Conservation (phyloP, 2,329 filamentous ascomycete genomes). For the Lachnellula cervina region DNA sequence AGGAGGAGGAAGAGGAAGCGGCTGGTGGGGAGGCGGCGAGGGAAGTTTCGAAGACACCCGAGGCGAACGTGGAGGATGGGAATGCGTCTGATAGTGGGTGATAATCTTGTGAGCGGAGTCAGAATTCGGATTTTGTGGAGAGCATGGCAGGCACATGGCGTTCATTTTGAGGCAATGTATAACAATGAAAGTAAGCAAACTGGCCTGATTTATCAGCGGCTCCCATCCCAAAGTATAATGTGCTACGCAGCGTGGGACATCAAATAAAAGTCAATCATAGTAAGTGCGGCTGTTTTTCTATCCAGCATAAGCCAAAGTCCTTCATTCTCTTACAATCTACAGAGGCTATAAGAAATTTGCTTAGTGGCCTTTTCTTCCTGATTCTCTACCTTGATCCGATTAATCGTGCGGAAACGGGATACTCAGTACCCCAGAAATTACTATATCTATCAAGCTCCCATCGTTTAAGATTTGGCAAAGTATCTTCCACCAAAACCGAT, state of each 20-base stretch:
- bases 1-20: conserved; percentile 17
- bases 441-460: no score
- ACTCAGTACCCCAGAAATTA: no score
- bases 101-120: background rate
- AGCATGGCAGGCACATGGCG: background rate
- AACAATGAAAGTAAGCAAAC: background rate
- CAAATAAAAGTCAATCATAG: no score
- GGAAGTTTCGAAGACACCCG: background rate
- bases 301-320: no score
- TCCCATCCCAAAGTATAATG: no score
- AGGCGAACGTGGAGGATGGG: conserved; percentile 12
- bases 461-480: no score
- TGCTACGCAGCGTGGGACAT: no score
- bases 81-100: conserved; percentile 1
- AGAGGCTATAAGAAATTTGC: background rate
- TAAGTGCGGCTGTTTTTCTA: no score
- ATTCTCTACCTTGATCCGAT: no score
- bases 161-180: background rate
- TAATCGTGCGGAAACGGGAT: no score
- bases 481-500: no score
- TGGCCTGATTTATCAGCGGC: background rate
- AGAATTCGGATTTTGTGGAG: background rate
- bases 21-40: conserved; percentile 1
- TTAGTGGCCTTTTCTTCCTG: background rate
- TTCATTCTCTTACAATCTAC: background rate